Evolutionary conservation across 2,329 filamentous ascomycete species (phyloP), one percentile per base, ranked within the genome.

Genomic region (Fusarium torreyae): DNA sequence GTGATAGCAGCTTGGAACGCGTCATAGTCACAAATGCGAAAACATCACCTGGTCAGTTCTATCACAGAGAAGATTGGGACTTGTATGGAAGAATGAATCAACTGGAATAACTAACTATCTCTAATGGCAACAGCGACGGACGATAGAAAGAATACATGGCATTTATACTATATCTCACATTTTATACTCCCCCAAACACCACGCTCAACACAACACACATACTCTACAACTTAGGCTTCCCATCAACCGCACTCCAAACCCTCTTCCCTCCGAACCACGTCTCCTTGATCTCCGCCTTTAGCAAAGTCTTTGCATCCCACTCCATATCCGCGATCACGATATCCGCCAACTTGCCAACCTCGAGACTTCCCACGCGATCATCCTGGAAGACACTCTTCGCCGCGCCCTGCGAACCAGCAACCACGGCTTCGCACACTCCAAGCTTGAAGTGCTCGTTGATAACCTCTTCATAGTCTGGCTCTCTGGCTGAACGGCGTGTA

Each of bases 351-450:
- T 84, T 83, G 0, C 87, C 87, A 3, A 76, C 76, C 68, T 83
- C 81, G 43, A 90, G 69, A 43, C 79, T 83, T 1, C 88, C 88
- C 3, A 85, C 77, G 57, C 82, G 77, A 6, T 71, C 73, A 1
- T 80, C 77, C 22, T 88, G 86, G 6, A 87, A 88, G 22, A 83
- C 85, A 40, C 84, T 86, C 68, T 83, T 84, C 2, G 87, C 87
- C 13, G 84, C 82, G 0, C 87, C 87, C 31, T 76, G 75, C 2
- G 86, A 86, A 0, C 81, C 86, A 9, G 85, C 87, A 5, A 80
- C 81, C 1, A 89, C 77, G 0, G 86, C 83, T 68, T 87, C 83
- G 43, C 81, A 84, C 18, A 89, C 67, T 1, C 82, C 82, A 4
- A 89, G 76, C 17, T 80, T 81, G 70, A 87, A 88, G 22, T 87